Conservation (phyloP, 352 stramenopile genomes). For the Halophytophthora polymorphica region DNA sequence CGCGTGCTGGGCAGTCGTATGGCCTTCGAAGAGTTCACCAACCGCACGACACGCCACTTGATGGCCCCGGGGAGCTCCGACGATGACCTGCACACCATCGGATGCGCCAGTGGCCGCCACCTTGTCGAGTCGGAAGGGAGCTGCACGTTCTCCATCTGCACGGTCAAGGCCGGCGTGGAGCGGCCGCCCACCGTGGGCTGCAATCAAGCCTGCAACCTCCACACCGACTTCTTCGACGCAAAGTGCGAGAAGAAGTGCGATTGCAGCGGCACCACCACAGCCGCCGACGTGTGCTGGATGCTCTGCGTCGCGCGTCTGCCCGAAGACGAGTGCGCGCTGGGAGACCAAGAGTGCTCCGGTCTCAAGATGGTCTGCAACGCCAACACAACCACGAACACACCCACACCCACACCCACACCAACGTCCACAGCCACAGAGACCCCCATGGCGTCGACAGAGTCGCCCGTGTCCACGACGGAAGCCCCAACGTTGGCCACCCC, state of each 20-base stretch:
- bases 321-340: constrained; percentile 22
- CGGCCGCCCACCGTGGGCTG: constrained; percentile 29
- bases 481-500: constrained; percentile 1
- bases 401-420: constrained; percentile 1
- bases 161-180: constrained; percentile 22
- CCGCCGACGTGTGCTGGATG: constrained; percentile 57
- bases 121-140: constrained; percentile 36
- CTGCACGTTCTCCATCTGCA: constrained; percentile 34
- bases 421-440: constrained; percentile 2
- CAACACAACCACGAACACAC: constrained; percentile 10
- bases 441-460: not conserved
- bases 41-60: constrained; percentile 37
- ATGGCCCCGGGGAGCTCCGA: constrained; percentile 8
- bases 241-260: constrained; percentile 45
- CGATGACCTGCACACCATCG: constrained; percentile 34
- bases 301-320: constrained; percentile 33
- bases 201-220: constrained; percentile 34
- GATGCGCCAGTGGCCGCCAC: constrained; percentile 35
- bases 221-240: constrained; percentile 28
- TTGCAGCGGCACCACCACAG: constrained; percentile 24
- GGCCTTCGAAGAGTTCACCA: constrained; percentile 36
- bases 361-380: constrained; percentile 28
- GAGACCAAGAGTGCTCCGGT: constrained; percentile 34
- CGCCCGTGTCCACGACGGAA: not conserved
- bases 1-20: constrained; percentile 29